These are phyloP conservation scores for Camptophora hylomeconis DNA, from an alignment of 2,329 filamentous ascomycete species.

Conservation along the genomic window DNA sequence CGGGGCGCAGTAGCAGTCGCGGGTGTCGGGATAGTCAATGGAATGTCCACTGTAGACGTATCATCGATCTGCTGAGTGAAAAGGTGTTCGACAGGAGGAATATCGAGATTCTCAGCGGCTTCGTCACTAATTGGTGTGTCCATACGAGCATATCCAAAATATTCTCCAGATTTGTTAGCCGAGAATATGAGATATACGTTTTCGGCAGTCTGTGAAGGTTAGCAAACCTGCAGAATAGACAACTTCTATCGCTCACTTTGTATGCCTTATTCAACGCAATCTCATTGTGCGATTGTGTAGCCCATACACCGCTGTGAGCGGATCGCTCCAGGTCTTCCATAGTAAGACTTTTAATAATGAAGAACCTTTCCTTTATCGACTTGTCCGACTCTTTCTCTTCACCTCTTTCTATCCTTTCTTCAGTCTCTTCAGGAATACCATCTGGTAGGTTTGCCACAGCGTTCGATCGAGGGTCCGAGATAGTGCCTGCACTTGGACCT, in stretches of 20 bases:
- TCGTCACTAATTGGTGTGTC: slow-evolving; percentile 70
- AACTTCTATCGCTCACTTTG: slow-evolving; percentile 52
- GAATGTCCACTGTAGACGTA: slow-evolving; percentile 50
- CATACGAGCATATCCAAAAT: slow-evolving; percentile 93
- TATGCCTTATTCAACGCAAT: slow-evolving; percentile 70
- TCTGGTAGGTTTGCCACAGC: slow-evolving; percentile 11
- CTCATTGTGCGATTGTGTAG: slow-evolving; percentile 90
- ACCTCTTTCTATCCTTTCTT: slow-evolving; percentile 9
- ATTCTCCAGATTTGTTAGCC: slow-evolving; percentile 93
- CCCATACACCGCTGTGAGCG: slow-evolving; percentile 79
- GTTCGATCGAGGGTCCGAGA: slow-evolving; percentile 35
- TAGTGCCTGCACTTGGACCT: slow-evolving; percentile 36
- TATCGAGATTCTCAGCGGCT: slow-evolving; percentile 40
- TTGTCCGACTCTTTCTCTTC: slow-evolving; percentile 14
- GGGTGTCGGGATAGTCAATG: slow-evolving; percentile 67
- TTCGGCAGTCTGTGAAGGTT: slow-evolving; percentile 56
- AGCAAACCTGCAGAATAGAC: too few species aligned
- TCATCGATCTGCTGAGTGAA: too few species aligned
- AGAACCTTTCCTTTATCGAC: slow-evolving; percentile 59
- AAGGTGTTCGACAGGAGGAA: slow-evolving; percentile 1
- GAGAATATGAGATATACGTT: slow-evolving; percentile 90
- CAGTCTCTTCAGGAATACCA: slow-evolving; percentile 4
- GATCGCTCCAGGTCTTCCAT: slow-evolving; percentile 81
- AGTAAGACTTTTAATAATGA: slow-evolving; percentile 86
- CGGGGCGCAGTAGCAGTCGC: slow-evolving; percentile 66